Percentiles rank a stretch among this genome's conserved stretches.
phyloP scores from a whole-genome alignment of 345 rosid genomes.

The Abelmoschus esculentus region DNA sequence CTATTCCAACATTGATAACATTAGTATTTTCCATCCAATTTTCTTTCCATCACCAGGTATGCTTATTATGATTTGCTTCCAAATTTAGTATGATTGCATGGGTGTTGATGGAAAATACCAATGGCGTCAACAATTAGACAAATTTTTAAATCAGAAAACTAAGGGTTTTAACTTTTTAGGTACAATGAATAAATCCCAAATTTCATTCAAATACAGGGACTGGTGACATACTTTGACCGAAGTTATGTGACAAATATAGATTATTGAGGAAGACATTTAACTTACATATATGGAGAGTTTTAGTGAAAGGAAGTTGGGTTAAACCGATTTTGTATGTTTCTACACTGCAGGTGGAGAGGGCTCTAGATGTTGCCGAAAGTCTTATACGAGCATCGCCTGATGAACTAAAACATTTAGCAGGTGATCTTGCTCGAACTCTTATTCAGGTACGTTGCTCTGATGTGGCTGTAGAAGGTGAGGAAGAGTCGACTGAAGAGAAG shows the following conservation, averaged over 20 bases:
- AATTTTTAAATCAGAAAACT: no score
- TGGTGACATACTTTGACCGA: not conserved
- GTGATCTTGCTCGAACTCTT: slow-evolving; percentile 71
- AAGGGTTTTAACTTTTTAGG: not conserved
- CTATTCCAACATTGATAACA: not conserved
- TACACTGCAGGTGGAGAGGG: slow-evolving; percentile 71
- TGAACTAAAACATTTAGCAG: slow-evolving; percentile 69
- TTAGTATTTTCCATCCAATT: not conserved
- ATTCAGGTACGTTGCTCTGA: slow-evolving; percentile 89
- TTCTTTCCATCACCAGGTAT: not conserved
- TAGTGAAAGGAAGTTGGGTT: not conserved
- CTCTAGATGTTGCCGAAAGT: slow-evolving; percentile 75
- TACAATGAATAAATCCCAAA: no score
- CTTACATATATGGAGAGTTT: not conserved
- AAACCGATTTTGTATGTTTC: not conserved
- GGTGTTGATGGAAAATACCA: not conserved
- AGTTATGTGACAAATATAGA: not conserved
- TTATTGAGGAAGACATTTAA: slow-evolving; percentile 1
- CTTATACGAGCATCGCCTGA: slow-evolving; percentile 94
- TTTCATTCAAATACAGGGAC: not conserved
- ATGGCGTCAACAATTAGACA: not conserved
- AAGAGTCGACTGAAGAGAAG: slow-evolving; percentile 93
- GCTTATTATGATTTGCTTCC: not conserved
- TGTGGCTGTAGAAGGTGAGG: slow-evolving; percentile 85
- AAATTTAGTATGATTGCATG: not conserved